A percentile compares a stretch with the other conserved stretches of the same genome.
Evolutionary conservation across 2,329 filamentous ascomycete species (phyloP).

Genomic region (Phyllosticta ampelicida): DNA sequence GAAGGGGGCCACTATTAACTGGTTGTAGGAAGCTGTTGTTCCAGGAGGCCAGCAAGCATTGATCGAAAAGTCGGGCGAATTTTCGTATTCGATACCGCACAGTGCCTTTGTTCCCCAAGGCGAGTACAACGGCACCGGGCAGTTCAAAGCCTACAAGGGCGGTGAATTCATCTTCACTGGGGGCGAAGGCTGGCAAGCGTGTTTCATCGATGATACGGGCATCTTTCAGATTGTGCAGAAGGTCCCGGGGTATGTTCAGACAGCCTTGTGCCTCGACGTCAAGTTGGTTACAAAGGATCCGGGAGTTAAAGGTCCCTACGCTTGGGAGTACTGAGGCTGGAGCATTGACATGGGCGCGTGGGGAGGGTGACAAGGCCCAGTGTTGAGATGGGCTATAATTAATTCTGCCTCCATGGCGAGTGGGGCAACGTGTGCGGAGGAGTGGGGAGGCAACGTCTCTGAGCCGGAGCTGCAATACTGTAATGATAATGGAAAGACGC

Average conservation of each 20-base stretch:
- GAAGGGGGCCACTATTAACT: background rate
- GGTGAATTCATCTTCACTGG: constrained; percentile 1
- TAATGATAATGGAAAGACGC: background rate
- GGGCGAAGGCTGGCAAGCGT: constrained; percentile 6
- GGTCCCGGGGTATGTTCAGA: background rate
- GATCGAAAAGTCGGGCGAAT: background rate
- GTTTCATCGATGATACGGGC: background rate
- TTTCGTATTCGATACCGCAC: constrained; percentile 6
- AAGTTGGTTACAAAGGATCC: background rate
- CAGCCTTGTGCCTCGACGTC: background rate
- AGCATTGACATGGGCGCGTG: background rate
- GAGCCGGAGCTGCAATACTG: background rate
- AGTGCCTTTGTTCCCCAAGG: constrained; percentile 1
- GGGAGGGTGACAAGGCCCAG: background rate
- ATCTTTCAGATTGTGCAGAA: background rate
- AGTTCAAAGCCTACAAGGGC: background rate
- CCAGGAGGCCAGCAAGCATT: constrained; percentile 8
- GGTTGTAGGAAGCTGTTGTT: background rate
- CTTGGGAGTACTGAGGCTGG: constrained; percentile 4
- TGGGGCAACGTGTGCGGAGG: background rate
- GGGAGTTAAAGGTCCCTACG: background rate
- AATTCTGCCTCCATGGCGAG: background rate
- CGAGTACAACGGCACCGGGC: background rate
- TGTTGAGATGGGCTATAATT: background rate
- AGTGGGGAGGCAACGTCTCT: background rate